phyloP scores from a whole-genome alignment of 129 eudicot species.

The Cynara cardunculus region DNA sequence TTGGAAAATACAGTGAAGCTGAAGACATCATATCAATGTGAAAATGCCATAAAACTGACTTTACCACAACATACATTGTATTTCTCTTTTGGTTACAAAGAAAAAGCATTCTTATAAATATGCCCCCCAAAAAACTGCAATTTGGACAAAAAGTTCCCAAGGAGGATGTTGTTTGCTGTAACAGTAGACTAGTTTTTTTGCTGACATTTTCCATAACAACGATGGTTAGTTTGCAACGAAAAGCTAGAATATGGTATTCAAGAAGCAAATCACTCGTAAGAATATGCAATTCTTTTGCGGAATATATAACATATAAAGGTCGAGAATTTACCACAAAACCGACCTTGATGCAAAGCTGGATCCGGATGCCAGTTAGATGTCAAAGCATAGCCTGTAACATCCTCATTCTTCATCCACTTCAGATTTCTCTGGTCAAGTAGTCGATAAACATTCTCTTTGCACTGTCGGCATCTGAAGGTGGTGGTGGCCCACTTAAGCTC shows the following conservation, averaged over 20 bases:
- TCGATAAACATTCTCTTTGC: slow-evolving; percentile 96
- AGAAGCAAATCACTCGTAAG: slow-evolving; percentile 3
- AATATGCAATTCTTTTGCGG: not conserved
- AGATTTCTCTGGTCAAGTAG: slow-evolving; percentile 87
- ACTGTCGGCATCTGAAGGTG: slow-evolving; percentile 89
- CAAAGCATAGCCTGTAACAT: not conserved
- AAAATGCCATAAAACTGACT: slow-evolving; percentile 16
- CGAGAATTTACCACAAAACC: not conserved
- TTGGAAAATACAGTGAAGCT: not conserved
- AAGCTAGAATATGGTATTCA: not conserved
- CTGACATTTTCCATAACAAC: not conserved
- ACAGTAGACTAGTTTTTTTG: not conserved
- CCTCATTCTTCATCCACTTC: slow-evolving; percentile 39
- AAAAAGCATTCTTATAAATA: not conserved
- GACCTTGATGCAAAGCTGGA: not conserved
- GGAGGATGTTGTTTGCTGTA: not conserved
- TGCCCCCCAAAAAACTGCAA: not conserved
- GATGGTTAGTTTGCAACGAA: not conserved
- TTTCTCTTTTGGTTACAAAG: not conserved
- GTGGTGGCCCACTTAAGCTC: slow-evolving; percentile 93
- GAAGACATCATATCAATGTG: slow-evolving; percentile 5
- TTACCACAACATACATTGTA: not conserved
- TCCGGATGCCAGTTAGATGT: no score
- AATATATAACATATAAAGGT: slow-evolving; percentile 3
- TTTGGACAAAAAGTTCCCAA: not conserved